Evolutionary conservation across 1,284 basidiomycete species (phyloP), one percentile per base, ranked within the genome.

Genomic region (Trichosporon ovoides): DNA sequence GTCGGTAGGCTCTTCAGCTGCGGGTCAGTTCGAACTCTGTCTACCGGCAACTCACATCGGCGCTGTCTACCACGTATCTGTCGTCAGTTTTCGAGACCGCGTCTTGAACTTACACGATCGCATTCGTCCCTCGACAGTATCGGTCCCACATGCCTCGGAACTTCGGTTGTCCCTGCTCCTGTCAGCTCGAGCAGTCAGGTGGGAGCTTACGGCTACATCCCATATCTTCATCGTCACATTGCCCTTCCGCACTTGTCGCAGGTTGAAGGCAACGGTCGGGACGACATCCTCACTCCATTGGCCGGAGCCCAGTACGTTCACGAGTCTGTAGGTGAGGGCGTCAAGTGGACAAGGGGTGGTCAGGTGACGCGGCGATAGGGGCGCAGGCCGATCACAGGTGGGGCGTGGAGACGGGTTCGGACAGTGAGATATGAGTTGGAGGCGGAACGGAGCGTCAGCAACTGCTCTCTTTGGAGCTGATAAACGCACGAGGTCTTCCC

Each of bases 241-340:
- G 3, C 91, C 91, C 66, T 89, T 91, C 62, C 87, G 82, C 18
- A 96, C 85, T 74, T 71, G 73, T 12, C 75, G 65, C 38, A 80
- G 69, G 70, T 93, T 93, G 81, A 92, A 96, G 11, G 91, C 89
- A 18, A 96, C 88, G 0, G 93, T 97, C 0, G 93, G 93, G 0
- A 93, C 90, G 37, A 94, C 90, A 59, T 95, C 91, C 78, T 94
- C 90, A 57, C 87, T 90, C 88, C 89, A 91, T 85, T 94, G 91
- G 60, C 90, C 90, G 10, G 85, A 87, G 2, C 87, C 87, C 22
- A 97, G 84, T 7, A 95, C 87, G 73, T 94, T 92, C 53, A 94
- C 90, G 56, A 97, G 67, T 3, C 73, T 76, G 59, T 33, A 11
- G 18, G 28, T 20, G 40, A 43, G 5, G 5, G 28, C 28, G 28